These are phyloP conservation scores for Fusarium lateritium DNA, from an alignment of 2,329 filamentous ascomycete species.

Conservation along the genomic window DNA sequence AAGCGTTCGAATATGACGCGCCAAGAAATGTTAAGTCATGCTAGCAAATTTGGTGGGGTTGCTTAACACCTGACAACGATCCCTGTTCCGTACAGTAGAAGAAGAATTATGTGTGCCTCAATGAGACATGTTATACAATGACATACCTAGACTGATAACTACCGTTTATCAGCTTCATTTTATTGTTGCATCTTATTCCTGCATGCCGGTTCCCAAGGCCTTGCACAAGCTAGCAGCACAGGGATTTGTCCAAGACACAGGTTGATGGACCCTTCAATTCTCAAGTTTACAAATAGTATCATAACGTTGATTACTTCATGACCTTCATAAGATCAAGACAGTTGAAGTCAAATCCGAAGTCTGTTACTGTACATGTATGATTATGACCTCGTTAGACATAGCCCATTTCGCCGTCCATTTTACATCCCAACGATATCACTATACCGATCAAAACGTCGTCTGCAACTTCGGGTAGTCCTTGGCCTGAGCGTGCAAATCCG, in stretches of 20 bases:
- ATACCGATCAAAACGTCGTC: constrained; percentile 44
- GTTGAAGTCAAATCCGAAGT: not conserved
- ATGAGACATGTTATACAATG: not conserved
- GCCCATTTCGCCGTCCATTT: not conserved
- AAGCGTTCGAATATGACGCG: constrained; percentile 10
- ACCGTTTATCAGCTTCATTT: too few relatives aligned
- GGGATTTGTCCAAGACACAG: too few relatives aligned
- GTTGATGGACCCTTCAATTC: too few relatives aligned
- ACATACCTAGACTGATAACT: not conserved
- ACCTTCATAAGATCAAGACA: not conserved
- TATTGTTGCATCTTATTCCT: too few relatives aligned
- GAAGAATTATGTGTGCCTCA: not conserved
- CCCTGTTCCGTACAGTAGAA: not conserved
- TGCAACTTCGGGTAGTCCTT: constrained; percentile 50
- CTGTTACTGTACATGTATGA: not conserved
- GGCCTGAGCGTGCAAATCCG: constrained; percentile 43
- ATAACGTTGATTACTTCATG: not conserved
- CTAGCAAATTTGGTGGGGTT: not conserved
- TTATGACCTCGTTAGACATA: not conserved
- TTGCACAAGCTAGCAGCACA: too few relatives aligned
- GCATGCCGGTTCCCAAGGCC: too few relatives aligned
- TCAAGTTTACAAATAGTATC: not conserved
- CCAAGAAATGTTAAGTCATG: constrained; percentile 20
- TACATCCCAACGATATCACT: not conserved
- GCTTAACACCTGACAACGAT: constrained; percentile 12